phyloP scores from a whole-genome alignment of 2,329 filamentous ascomycete species.

The Colletotrichum sojae region DNA sequence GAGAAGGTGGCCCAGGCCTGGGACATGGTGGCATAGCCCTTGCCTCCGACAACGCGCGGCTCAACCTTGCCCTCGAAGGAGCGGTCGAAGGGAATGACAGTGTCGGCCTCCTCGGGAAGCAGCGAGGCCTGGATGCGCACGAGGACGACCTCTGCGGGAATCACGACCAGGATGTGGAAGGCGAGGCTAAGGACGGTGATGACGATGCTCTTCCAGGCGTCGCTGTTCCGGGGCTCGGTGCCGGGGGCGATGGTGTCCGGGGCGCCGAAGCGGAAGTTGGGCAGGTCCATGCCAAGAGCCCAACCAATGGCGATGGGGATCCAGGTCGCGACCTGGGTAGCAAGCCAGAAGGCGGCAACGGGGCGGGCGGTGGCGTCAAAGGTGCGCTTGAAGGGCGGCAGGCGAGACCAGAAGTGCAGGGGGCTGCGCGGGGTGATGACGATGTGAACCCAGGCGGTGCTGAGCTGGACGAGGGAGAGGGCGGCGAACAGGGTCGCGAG shows the following conservation, averaged over 20 bases:
- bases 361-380: constrained; percentile 80
- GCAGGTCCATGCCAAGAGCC: constrained; percentile 59
- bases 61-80: constrained; percentile 84
- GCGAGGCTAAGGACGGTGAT: constrained; percentile 62
- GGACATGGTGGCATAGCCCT: constrained; percentile 77
- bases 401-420: constrained; percentile 76
- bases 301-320: constrained; percentile 57
- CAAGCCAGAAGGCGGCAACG: constrained; percentile 73
- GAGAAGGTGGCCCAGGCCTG: constrained; percentile 88
- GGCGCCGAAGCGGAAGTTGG: constrained; percentile 53
- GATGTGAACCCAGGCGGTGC: constrained; percentile 87
- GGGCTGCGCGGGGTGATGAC: constrained; percentile 80
- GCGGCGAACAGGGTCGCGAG: constrained; percentile 70
- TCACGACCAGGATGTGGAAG: constrained; percentile 73
- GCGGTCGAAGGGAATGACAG: constrained; percentile 92
- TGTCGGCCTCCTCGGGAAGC: constrained; percentile 84
- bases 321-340: constrained; percentile 64
- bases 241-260: constrained; percentile 53
- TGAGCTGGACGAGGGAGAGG: constrained; percentile 76
- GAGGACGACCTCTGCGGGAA: constrained; percentile 84
- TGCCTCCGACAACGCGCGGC: constrained; percentile 80
- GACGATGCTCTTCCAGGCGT: constrained; percentile 61
- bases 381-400: constrained; percentile 74
- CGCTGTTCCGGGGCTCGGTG: constrained; percentile 53
- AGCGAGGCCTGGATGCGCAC: constrained; percentile 90